Evolutionary conservation across 1,284 basidiomycete species (phyloP), one percentile per base, ranked within the genome.

Genomic region (Entoloma clypeatum): DNA sequence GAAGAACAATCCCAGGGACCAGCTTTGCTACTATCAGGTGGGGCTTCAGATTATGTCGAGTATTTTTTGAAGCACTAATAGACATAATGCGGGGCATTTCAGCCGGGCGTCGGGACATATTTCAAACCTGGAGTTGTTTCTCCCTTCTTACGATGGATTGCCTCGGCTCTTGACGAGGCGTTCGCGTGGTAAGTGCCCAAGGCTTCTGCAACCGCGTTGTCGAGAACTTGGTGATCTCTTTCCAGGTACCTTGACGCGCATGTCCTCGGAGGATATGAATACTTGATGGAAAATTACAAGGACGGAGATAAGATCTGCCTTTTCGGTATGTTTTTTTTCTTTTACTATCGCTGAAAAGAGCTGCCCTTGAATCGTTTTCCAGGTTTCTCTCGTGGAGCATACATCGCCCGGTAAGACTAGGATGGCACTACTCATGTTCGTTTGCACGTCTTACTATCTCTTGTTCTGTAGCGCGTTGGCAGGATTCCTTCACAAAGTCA

Each of bases 331-430:
- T n/a, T 13, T 13, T 26, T 14, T 25, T 2, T 36, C 29, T n/a
- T 17, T 21, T 25, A 18, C 7, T 30, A 31, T 27, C 4, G 7
- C 9, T 14, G 23, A 21, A 32, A 24, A 28, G 10, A 13, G 16
- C 16, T 32, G 14, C 32, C 2, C 40, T 26, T 10, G 16, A 24
- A 26, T 4, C 10, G 8, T 14, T 13, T 32, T 32, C 26, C 41
- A 80, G 80, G 83, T 0, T 88, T 88, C 54, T 86, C 81, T 37
- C 74, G 85, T 21, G 85, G 85, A 2, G 81, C 86, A 9, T 88
- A 87, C 52, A 86, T 81, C 3, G 86, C 85, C 21, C 70, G 63
- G 61, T 63, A 51, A 13, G 47, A 22, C 4, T 6, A 27, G 39
- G 7, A 4, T 7, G 18, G 10, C n/a, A 37, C 14, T 25, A 24